Conservation (phyloP, 805 yeast species). For the Cyberlindnera bimundalis region DNA sequence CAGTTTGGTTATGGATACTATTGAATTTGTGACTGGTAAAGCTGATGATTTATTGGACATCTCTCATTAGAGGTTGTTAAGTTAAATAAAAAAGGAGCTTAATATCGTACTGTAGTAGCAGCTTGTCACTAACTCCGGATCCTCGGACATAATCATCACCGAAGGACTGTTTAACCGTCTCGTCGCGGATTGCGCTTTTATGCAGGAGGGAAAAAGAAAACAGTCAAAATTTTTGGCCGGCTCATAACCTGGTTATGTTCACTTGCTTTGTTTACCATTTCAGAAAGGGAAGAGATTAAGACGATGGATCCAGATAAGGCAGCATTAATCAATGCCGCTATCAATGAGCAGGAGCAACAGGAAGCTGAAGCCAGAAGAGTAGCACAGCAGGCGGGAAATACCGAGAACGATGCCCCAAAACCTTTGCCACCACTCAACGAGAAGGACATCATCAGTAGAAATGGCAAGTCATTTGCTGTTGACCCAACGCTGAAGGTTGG, state of each 20-base stretch:
- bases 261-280: not conserved
- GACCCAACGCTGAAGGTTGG: conserved; percentile 26
- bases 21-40: conserved; percentile 5
- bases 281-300: no score
- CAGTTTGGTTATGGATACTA: conserved; percentile 3
- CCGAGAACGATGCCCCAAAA: not conserved
- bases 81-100: no score
- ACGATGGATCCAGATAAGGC: conserved; percentile 18
- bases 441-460: conserved; percentile 53
- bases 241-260: conserved; percentile 19
- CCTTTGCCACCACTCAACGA: not conserved
- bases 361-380: conserved; percentile 10
- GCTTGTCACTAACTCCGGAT: no score
- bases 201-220: no score
- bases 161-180: no score
- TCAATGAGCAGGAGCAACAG: conserved; percentile 35
- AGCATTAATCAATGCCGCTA: conserved; percentile 25
- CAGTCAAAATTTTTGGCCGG: conserved; percentile 2
- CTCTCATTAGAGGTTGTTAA: not conserved
- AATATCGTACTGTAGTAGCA: no score
- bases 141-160: no score
- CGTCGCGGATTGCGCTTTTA: no score
- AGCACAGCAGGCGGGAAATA: conserved; percentile 51
- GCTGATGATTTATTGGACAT: conserved; percentile 4
- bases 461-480: conserved; percentile 18